These are phyloP conservation scores for Cinnamomum micranthum DNA, from an alignment of 164 flowering plant genomes.

Conservation along the genomic window DNA sequence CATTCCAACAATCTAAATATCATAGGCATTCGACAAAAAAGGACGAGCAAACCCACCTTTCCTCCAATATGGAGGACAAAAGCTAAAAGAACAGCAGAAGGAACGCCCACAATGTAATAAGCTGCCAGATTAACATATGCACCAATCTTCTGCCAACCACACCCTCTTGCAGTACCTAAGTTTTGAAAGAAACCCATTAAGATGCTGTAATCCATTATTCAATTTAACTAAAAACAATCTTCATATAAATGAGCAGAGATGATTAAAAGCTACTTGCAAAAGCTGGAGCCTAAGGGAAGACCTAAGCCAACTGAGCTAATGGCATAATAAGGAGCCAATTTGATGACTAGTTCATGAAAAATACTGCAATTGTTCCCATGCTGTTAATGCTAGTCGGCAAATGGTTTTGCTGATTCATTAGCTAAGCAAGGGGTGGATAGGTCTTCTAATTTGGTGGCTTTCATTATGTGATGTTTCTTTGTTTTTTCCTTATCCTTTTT, in stretches of 20 bases:
- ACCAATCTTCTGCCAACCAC: slow-evolving; percentile 61
- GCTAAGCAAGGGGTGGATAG: no score
- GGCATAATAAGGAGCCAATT: not conserved
- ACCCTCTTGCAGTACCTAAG: slow-evolving; percentile 63
- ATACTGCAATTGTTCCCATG: not conserved
- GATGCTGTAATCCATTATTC: not conserved
- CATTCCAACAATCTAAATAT: not conserved
- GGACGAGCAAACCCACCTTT: slow-evolving; percentile 24
- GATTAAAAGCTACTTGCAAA: not conserved
- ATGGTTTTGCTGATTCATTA: no score
- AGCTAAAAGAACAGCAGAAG: slow-evolving; percentile 45
- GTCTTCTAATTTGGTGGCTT: no score
- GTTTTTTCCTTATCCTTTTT: no score
- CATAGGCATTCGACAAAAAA: not conserved
- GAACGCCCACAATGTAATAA: slow-evolving; percentile 49
- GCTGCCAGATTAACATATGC: slow-evolving; percentile 53
- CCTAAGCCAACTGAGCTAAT: not conserved
- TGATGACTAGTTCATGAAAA: no score
- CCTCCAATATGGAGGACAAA: slow-evolving; percentile 51
- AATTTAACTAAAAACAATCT: not conserved
- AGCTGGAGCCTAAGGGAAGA: no score
- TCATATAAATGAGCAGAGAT: not conserved
- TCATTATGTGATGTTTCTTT: no score
- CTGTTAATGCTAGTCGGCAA: not conserved
- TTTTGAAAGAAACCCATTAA: not conserved